A percentile compares a stretch with the other conserved stretches of the same genome.
phyloP scores from a whole-genome alignment of 2,329 filamentous ascomycete genomes.

The Bisporella sp. region DNA sequence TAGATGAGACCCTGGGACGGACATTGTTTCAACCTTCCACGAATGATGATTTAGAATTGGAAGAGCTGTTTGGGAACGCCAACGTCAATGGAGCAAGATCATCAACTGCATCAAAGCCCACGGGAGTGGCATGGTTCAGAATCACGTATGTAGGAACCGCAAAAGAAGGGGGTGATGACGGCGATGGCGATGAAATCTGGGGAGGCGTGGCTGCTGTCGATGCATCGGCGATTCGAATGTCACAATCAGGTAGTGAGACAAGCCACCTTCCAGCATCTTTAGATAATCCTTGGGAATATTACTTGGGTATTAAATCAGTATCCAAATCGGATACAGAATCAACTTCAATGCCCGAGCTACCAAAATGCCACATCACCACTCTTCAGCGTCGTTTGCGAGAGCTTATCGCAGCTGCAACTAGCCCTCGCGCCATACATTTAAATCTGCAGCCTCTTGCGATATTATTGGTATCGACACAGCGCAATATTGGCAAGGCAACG shows the following conservation, averaged over 20 bases:
- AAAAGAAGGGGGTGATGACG: constrained; percentile 46
- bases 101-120: constrained; percentile 25
- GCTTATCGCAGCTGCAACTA: constrained; percentile 81
- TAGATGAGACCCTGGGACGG: constrained; percentile 79
- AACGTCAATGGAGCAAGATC: constrained; percentile 40
- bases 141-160: constrained; percentile 65
- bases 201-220: constrained; percentile 82
- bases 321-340: constrained; percentile 42
- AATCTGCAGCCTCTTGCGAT: constrained; percentile 85
- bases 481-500: constrained; percentile 87
- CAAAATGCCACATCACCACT: constrained; percentile 46
- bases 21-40: constrained; percentile 68
- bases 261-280: constrained; percentile 71
- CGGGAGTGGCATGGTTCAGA: constrained; percentile 82
- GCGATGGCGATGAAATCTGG: constrained; percentile 66
- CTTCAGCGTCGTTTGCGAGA: constrained; percentile 70
- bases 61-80: constrained; percentile 53
- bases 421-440: constrained; percentile 76
- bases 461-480: constrained; percentile 82
- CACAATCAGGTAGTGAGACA: constrained; percentile 82
- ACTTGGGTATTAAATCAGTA: constrained; percentile 67
- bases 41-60: constrained; percentile 56
- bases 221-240: constrained; percentile 78
- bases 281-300: constrained; percentile 81
- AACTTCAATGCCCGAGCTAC: constrained; percentile 36